Base-by-base conservation (phyloP, 208 protist species). In the Leishmania lainsoni region DNA sequence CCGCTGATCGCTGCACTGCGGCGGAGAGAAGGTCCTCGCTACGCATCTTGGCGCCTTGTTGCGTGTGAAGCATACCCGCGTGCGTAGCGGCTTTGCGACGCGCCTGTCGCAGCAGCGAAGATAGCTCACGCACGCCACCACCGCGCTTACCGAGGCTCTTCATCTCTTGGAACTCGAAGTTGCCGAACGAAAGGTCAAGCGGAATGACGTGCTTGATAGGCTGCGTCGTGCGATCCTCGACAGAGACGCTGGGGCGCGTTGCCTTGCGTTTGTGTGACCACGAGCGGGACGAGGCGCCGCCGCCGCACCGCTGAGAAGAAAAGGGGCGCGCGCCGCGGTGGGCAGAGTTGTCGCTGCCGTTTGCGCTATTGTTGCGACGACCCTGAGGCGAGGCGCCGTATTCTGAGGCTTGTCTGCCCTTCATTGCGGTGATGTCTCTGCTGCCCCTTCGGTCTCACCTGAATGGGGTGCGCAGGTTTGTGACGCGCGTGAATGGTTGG, bases 101-200 rank as follows among this genome's bases (percentile, higher is more conserved):
- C 17, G 91, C 93, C 54, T 88, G 79, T 12, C 88, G 87, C 8
- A 97, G 87, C 42, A 95, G 81, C 5, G 86, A 79, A 26, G 86
- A 78, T 10, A 97, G 80, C 83, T 97, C 91, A 5, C 93, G 91
- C 58, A 93, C 88, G 78, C 93, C 93, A 85, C 93, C 93, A 35
- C 93, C 93, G 35, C 89, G 89, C 78, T 93, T 84, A 14, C 91
- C 91, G 32, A 94, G 20, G 45, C 86, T 85, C 16, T 93, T 88
- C 84, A 89, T 83, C n/a, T 94, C 92, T 58, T 95, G 88, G 59
- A 95, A 95, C 52, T 94, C 90, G 78, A 97, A 97, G 76, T 91
- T 93, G 68, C 91, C 91, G 75, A 97, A 97, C 5, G 85, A 92
- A 63, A 97, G 80, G 69, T 95, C 88, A 17, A 93, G 45, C 14